Evolutionary conservation across 2,329 filamentous ascomycete genomes (phyloP).

Genomic region (Neonectria faginata): DNA sequence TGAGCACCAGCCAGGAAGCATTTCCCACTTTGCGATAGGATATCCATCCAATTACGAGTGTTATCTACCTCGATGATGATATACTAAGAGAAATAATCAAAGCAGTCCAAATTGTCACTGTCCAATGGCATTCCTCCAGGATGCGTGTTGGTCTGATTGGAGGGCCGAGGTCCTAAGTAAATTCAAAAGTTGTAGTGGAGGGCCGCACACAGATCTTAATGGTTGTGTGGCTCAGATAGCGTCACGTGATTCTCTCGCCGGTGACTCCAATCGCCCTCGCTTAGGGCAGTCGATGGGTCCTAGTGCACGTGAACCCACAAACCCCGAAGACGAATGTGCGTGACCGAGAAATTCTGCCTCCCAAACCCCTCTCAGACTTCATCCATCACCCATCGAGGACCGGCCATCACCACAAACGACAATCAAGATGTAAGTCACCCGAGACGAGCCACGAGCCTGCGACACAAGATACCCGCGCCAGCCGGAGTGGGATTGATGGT

Average conservation of each 20-base stretch:
- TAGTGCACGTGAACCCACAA: conserved; percentile 58
- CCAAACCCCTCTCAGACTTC: conserved; percentile 55
- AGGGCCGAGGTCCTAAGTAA: neutral
- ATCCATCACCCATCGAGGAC: conserved; percentile 55
- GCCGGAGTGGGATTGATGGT: conserved; percentile 35
- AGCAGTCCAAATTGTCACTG: neutral
- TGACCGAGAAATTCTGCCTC: conserved; percentile 55
- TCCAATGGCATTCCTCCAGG: neutral
- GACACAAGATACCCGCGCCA: conserved; percentile 18
- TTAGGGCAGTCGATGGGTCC: conserved; percentile 50
- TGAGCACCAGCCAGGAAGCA: neutral
- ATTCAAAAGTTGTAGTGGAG: neutral
- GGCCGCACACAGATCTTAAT: conserved; percentile 1
- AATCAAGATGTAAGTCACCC: conserved; percentile 59
- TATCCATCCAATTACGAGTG: neutral
- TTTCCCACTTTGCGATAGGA: too few species aligned
- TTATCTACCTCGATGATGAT: too few species aligned
- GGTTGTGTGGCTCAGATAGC: conserved; percentile 17
- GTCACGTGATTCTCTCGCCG: conserved; percentile 41
- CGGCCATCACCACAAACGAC: conserved; percentile 56
- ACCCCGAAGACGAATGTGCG: conserved; percentile 52
- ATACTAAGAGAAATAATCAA: too few species aligned
- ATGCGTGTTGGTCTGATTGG: neutral
- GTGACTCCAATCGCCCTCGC: conserved; percentile 54
- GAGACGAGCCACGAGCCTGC: conserved; percentile 34